Conservation (phyloP, 768 basidiomycete genomes). For the Phallus indusiatus region DNA sequence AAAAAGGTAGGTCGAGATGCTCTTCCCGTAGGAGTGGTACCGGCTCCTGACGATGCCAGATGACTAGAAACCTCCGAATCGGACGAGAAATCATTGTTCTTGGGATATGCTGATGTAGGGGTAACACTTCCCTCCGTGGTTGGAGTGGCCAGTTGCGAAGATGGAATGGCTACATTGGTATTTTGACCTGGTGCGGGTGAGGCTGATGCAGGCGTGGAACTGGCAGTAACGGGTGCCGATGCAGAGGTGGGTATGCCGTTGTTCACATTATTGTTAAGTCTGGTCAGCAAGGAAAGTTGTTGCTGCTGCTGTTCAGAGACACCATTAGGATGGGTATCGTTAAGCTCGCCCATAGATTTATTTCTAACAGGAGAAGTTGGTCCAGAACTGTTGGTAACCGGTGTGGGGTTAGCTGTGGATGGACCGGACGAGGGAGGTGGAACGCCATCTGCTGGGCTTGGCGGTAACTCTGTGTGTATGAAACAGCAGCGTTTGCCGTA, state of each 20-base stretch:
- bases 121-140: conserved; percentile 1
- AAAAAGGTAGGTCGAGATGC: conserved; percentile 27
- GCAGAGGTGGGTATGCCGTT: conserved; percentile 33
- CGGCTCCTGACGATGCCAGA: conserved; percentile 17
- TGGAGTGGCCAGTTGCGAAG: conserved; percentile 2
- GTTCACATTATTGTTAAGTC: conserved; percentile 61
- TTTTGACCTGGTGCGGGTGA: not conserved
- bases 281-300: conserved; percentile 68
- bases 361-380: conserved; percentile 17
- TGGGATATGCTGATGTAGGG: conserved; percentile 2
- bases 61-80: not conserved
- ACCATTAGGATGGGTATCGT: conserved; percentile 17
- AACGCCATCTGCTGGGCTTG: conserved; percentile 34
- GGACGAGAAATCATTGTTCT: not conserved
- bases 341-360: not conserved
- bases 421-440: conserved; percentile 17
- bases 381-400: conserved; percentile 39
- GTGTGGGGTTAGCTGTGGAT: conserved; percentile 38
- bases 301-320: conserved; percentile 68
- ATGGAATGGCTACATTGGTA: not conserved
- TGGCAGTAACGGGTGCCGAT: conserved; percentile 20
- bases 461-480: conserved; percentile 81
- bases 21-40: conserved; percentile 48
- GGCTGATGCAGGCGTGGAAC: not conserved
- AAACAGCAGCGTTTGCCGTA: conserved; percentile 92